These are phyloP conservation scores for Vitis cinerea DNA, from an alignment of 164 flowering plant species.

Conservation along the genomic window DNA sequence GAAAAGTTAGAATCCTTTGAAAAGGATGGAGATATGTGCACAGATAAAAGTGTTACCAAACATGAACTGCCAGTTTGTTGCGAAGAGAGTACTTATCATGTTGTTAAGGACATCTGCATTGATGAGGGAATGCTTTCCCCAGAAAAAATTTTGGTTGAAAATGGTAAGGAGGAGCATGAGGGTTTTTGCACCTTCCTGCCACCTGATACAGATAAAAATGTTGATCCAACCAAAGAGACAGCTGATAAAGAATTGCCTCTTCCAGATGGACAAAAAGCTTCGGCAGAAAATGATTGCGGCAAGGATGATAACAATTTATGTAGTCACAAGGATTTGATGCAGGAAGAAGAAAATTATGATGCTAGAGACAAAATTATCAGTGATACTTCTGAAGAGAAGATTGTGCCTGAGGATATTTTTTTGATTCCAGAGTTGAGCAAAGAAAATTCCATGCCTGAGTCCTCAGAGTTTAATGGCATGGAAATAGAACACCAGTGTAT, in stretches of 20 bases:
- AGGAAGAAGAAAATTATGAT: conserved; percentile 11
- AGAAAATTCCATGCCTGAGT: conserved; percentile 1
- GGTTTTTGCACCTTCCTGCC: conserved; percentile 8
- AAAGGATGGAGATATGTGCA: conserved; percentile 30
- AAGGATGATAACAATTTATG: conserved; percentile 11
- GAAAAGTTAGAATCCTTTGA: conserved; percentile 19
- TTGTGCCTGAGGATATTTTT: conserved; percentile 19
- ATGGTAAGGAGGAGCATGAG: conserved; percentile 17
- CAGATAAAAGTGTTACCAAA: conserved; percentile 50
- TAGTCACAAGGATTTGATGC: conserved; percentile 15
- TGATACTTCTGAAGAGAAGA: conserved; percentile 17
- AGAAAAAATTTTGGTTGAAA: conserved; percentile 36
- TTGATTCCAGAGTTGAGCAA: conserved; percentile 12
- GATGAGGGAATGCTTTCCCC: conserved; percentile 55
- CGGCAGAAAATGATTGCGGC: conserved; percentile 12
- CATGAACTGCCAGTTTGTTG: conserved; percentile 45
- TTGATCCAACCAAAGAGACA: conserved; percentile 18
- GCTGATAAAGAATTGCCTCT: background rate
- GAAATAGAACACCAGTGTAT: conserved; percentile 19
- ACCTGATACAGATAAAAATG: conserved; percentile 22
- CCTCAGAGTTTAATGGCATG: conserved; percentile 11
- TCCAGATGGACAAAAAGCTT: conserved; percentile 16
- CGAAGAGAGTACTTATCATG: conserved; percentile 38
- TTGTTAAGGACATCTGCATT: conserved; percentile 59
- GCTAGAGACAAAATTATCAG: conserved; percentile 1